phyloP scores from a whole-genome alignment of 2,329 filamentous ascomycete species.

The Tolypocladium album region DNA sequence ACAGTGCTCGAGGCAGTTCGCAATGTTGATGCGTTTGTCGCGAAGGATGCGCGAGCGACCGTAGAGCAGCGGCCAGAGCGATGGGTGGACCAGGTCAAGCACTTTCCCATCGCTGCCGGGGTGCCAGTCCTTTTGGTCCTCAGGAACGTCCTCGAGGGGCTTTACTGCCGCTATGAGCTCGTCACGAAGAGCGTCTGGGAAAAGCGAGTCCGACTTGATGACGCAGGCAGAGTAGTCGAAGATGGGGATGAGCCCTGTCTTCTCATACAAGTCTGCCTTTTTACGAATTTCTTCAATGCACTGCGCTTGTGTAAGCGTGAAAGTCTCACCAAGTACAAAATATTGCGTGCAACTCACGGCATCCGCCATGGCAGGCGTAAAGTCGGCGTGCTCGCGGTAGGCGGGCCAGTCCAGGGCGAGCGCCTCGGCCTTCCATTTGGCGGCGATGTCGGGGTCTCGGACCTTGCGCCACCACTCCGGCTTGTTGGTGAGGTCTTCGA shows the following conservation, averaged over 20 bases:
- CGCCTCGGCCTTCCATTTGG: conserved; percentile 18
- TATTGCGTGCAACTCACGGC: conserved; percentile 10
- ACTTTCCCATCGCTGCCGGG: conserved; percentile 45
- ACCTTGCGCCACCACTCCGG: conserved; percentile 23
- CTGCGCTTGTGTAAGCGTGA: conserved; percentile 6
- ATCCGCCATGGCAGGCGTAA: conserved; percentile 18
- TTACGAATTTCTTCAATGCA: conserved; percentile 20
- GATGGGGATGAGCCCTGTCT: conserved; percentile 20
- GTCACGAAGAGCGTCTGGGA: conserved; percentile 14
- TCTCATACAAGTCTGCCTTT: conserved; percentile 21
- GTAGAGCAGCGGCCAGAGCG: conserved; percentile 49
- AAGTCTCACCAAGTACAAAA: not conserved
- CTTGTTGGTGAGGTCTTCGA: conserved; percentile 22
- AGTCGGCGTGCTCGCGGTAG: conserved; percentile 11
- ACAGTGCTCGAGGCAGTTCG: conserved; percentile 21
- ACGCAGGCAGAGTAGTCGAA: conserved; percentile 19
- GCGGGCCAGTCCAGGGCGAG: conserved; percentile 17
- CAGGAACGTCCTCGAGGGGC: conserved; percentile 38
- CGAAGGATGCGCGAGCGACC: conserved; percentile 28
- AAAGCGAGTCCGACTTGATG: conserved; percentile 23
- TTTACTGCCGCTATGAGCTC: conserved; percentile 31
- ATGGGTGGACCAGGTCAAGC: conserved; percentile 53
- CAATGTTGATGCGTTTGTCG: conserved; percentile 22
- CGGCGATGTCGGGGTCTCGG: conserved; percentile 12
- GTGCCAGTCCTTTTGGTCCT: conserved; percentile 47